Evolutionary conservation across 2,329 filamentous ascomycete genomes (phyloP).

Genomic region (Penicillium sp.): DNA sequence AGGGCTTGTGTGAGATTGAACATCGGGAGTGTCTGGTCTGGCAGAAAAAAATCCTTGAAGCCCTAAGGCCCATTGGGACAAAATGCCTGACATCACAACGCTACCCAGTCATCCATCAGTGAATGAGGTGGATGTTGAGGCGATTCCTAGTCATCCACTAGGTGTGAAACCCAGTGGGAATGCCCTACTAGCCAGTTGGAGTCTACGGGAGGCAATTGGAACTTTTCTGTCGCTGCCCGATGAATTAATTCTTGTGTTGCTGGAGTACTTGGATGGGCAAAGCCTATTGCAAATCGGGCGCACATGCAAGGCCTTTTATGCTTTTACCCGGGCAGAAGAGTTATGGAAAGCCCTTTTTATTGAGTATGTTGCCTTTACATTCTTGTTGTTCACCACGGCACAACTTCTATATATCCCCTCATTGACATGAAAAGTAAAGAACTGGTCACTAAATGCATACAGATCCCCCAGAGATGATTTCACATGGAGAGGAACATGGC

Average conservation of each 20-base stretch:
- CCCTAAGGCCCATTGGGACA: slow-evolving; percentile 18
- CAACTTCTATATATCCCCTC: no score
- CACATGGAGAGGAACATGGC: slow-evolving; percentile 78
- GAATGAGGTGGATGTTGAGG: slow-evolving; percentile 33
- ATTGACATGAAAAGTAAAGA: not conserved
- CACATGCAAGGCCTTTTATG: slow-evolving; percentile 80
- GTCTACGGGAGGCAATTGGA: slow-evolving; percentile 63
- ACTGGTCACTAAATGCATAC: slow-evolving; percentile 15
- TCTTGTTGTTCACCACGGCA: no score
- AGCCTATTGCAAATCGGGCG: slow-evolving; percentile 62
- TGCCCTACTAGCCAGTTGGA: slow-evolving; percentile 59
- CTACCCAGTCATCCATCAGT: slow-evolving; percentile 20
- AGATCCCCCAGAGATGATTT: slow-evolving; percentile 41
- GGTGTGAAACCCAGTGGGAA: slow-evolving; percentile 85
- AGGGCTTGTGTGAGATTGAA: not conserved
- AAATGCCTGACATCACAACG: slow-evolving; percentile 34
- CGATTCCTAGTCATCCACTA: slow-evolving; percentile 72
- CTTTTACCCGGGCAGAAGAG: slow-evolving; percentile 76
- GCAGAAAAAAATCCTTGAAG: slow-evolving; percentile 18
- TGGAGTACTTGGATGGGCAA: slow-evolving; percentile 66
- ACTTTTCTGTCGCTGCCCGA: slow-evolving; percentile 66
- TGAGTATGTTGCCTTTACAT: slow-evolving; percentile 56
- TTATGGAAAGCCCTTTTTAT: slow-evolving; percentile 83
- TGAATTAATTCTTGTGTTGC: slow-evolving; percentile 66
- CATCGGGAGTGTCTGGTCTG: slow-evolving; percentile 9